phyloP scores from a whole-genome alignment of 1,284 basidiomycete genomes.

The Ceraceosorus guamensis region DNA sequence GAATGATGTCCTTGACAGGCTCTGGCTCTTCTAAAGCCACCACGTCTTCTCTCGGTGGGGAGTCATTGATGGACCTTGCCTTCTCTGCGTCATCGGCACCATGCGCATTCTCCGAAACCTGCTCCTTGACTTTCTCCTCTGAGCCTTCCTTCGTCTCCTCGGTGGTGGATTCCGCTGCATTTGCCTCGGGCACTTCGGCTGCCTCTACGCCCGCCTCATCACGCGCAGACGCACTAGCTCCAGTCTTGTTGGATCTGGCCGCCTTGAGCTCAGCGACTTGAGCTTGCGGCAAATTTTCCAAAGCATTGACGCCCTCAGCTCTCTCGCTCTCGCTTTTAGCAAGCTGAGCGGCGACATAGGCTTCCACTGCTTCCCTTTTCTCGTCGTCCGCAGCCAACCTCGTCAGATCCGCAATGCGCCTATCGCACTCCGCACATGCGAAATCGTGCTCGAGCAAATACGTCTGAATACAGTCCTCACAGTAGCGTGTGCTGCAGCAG shows the following conservation, averaged over 20 bases:
- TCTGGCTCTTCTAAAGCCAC: not conserved
- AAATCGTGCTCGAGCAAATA: conserved; percentile 47
- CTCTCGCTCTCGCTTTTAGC: conserved; percentile 38
- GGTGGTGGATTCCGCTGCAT: no score
- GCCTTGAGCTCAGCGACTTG: conserved; percentile 6
- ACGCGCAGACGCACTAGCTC: not conserved
- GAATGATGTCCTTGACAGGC: conserved; percentile 8
- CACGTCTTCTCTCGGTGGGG: not conserved
- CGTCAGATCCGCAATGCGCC: conserved; percentile 37
- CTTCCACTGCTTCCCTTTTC: conserved; percentile 31
- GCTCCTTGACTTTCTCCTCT: conserved; percentile 1
- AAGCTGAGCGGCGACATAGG: conserved; percentile 40
- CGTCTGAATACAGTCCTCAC: conserved; percentile 47
- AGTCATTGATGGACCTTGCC: not conserved
- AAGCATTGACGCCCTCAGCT: conserved; percentile 22
- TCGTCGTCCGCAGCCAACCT: conserved; percentile 40
- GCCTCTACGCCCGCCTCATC: not conserved
- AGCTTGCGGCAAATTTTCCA: conserved; percentile 6
- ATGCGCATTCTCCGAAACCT: not conserved
- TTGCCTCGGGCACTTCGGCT: no score
- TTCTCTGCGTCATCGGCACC: not conserved
- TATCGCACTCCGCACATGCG: conserved; percentile 45
- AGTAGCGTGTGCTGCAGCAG: conserved; percentile 42
- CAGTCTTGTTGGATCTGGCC: conserved; percentile 2
- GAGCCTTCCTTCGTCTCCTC: no score